Evolutionary conservation across 2,329 filamentous ascomycete genomes (phyloP).

Genomic region (Diaporthe helianthi): DNA sequence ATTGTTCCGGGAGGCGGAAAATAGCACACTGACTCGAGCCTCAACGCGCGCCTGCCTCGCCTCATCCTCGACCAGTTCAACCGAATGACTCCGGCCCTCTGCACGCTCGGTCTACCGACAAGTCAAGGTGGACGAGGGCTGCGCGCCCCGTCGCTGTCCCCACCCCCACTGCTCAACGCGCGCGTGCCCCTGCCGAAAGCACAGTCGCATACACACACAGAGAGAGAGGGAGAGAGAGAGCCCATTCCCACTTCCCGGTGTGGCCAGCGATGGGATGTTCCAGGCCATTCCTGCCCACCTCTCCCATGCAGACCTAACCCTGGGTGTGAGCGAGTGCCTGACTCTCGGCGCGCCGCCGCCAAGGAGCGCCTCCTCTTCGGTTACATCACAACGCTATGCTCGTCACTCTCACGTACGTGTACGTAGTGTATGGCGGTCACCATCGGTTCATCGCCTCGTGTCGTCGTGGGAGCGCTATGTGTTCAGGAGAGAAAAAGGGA

Average conservation of each 20-base stretch:
- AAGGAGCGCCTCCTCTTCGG: neutral
- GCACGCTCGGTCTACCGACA: conserved; percentile 9
- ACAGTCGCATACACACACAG: neutral
- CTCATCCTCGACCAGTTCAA: neutral
- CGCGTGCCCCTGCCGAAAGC: neutral
- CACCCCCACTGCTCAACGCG: neutral
- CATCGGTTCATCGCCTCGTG: neutral
- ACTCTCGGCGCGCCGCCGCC: conserved; percentile 2
- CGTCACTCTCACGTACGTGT: neutral
- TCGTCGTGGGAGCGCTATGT: conserved; percentile 6
- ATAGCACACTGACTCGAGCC: conserved; percentile 18
- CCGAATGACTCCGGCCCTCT: conserved; percentile 5
- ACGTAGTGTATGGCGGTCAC: neutral
- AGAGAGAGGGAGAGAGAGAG: neutral
- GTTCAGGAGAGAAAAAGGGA: neutral
- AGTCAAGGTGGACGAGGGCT: neutral
- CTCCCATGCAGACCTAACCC: neutral
- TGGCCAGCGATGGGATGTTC: neutral
- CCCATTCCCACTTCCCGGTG: conserved; percentile 6
- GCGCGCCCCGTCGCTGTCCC: conserved; percentile 10
- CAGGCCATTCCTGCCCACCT: neutral
- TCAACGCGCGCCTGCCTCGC: conserved; percentile 18
- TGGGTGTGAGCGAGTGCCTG: neutral
- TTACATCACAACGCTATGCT: neutral
- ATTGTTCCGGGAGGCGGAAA: conserved; percentile 15